A percentile compares a stretch with the other conserved stretches of the same genome.
Conservation (phyloP, 2,329 filamentous ascomycete genomes). For the Paecilomyces fulvus region DNA sequence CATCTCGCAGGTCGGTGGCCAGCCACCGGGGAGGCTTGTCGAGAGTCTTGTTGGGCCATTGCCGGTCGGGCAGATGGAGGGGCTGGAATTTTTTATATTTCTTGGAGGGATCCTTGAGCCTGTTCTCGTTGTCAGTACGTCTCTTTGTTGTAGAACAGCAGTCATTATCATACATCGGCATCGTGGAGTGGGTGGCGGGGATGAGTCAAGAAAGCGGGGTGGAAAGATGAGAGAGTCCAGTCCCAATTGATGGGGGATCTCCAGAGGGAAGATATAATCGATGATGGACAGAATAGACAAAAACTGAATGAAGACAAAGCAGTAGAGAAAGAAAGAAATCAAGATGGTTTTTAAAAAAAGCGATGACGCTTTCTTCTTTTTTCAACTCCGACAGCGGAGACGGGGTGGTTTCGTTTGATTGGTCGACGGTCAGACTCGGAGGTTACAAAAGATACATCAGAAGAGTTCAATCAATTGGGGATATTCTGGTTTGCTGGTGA, state of each 20-base stretch:
- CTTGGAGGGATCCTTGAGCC: slow-evolving; percentile 42
- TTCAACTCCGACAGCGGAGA: background rate
- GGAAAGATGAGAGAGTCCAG: background rate
- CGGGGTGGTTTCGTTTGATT: background rate
- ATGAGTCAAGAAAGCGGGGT: slow-evolving; percentile 6
- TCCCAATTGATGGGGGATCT: background rate
- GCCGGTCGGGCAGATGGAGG: slow-evolving; percentile 41
- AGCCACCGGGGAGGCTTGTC: slow-evolving; percentile 86
- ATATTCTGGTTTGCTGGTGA: no score
- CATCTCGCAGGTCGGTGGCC: slow-evolving; percentile 79
- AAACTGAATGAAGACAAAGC: background rate
- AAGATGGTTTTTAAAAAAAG: background rate
- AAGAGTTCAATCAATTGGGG: background rate
- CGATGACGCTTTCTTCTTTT: background rate
- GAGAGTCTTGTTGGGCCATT: slow-evolving; percentile 76
- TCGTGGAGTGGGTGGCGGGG: slow-evolving; percentile 13
- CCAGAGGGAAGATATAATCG: background rate
- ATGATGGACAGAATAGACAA: background rate
- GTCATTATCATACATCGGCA: slow-evolving; percentile 34
- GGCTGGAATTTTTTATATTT: slow-evolving; percentile 42
- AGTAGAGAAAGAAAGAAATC: background rate
- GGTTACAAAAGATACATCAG: background rate
- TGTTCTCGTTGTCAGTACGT: slow-evolving; percentile 12
- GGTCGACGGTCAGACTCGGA: background rate
- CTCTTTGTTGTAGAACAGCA: background rate